These are phyloP conservation scores for Aspergillus bombycis DNA, from an alignment of 2,329 filamentous ascomycete genomes.

Conservation along the genomic window DNA sequence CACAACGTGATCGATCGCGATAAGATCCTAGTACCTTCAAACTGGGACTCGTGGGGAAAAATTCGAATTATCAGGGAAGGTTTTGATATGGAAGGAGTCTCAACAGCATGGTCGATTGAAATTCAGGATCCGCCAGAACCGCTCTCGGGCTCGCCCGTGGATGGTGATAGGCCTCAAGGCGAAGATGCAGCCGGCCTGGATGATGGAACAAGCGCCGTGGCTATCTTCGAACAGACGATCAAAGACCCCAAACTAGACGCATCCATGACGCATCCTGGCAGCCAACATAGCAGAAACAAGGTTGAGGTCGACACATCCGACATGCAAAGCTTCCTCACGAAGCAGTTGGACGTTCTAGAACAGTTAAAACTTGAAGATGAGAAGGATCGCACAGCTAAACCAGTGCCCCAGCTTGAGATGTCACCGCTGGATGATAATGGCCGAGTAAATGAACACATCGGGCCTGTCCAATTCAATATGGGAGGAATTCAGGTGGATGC, in stretches of 20 bases:
- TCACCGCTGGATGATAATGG: slow-evolving; percentile 42
- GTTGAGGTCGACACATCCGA: slow-evolving; percentile 70
- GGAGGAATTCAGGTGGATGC: slow-evolving; percentile 95
- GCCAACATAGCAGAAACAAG: slow-evolving; percentile 43
- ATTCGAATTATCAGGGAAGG: slow-evolving; percentile 88
- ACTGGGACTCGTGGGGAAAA: slow-evolving; percentile 99
- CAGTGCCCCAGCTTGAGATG: slow-evolving; percentile 39
- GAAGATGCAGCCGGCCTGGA: slow-evolving; percentile 22
- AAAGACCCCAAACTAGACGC: slow-evolving; percentile 71
- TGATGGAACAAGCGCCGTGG: slow-evolving; percentile 64
- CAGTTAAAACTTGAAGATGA: slow-evolving; percentile 61
- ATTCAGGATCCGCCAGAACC: slow-evolving; percentile 61
- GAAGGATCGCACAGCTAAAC: slow-evolving; percentile 41
- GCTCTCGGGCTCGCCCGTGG: slow-evolving; percentile 26
- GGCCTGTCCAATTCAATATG: slow-evolving; percentile 96
- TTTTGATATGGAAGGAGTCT: slow-evolving; percentile 87
- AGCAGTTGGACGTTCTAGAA: slow-evolving; percentile 77
- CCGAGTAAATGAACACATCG: slow-evolving; percentile 76
- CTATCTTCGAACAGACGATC: slow-evolving; percentile 77
- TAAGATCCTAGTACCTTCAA: slow-evolving; percentile 90
- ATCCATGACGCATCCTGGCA: slow-evolving; percentile 56
- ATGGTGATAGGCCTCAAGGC: slow-evolving; percentile 32
- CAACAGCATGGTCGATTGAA: slow-evolving; percentile 82
- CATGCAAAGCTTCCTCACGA: slow-evolving; percentile 74
- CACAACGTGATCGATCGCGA: slow-evolving; percentile 92